A percentile compares a stretch with the other conserved stretches of the same genome.
Conservation (phyloP, 371 early-diverging fungal species). For the Mortierella sp. region DNA sequence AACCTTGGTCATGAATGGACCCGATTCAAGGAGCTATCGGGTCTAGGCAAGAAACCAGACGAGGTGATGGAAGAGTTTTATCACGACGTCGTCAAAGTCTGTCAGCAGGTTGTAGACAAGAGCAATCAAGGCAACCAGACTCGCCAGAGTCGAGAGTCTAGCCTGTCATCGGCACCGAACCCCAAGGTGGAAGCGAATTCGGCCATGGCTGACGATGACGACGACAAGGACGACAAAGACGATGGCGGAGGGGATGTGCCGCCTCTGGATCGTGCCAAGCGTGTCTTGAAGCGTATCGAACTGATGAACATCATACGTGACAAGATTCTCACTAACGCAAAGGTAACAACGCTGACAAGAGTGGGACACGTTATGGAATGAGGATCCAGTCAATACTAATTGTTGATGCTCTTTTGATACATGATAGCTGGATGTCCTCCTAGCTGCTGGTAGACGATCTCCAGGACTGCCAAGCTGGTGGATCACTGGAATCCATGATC, state of each 20-base stretch:
- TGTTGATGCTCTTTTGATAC: too few species aligned
- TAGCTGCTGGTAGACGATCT: conserved; percentile 40
- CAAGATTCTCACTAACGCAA: conserved; percentile 66
- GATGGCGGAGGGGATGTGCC: conserved; percentile 61
- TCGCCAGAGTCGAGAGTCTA: conserved; percentile 60
- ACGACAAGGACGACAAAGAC: conserved; percentile 50
- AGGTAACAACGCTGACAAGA: conserved; percentile 5
- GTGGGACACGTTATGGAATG: background rate
- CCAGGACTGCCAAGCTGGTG: conserved; percentile 71
- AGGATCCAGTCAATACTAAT: background rate
- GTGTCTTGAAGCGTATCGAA: conserved; percentile 78
- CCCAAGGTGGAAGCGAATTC: conserved; percentile 19
- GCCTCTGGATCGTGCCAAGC: conserved; percentile 77
- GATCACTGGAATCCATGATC: conserved; percentile 74
- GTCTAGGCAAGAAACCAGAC: conserved; percentile 75
- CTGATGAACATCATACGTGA: conserved; percentile 77
- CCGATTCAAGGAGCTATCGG: conserved; percentile 76
- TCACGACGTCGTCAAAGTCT: conserved; percentile 63
- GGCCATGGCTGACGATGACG: conserved; percentile 53
- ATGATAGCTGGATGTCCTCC: conserved; percentile 34
- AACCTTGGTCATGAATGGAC: conserved; percentile 62
- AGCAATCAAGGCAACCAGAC: conserved; percentile 20
- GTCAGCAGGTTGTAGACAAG: conserved; percentile 68
- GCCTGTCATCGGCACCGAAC: conserved; percentile 37
- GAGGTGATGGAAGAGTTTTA: conserved; percentile 75